A percentile compares a stretch with the other conserved stretches of the same genome.
These are phyloP conservation scores for Trametes villosa DNA, from an alignment of 768 basidiomycete genomes.

Conservation along the genomic window DNA sequence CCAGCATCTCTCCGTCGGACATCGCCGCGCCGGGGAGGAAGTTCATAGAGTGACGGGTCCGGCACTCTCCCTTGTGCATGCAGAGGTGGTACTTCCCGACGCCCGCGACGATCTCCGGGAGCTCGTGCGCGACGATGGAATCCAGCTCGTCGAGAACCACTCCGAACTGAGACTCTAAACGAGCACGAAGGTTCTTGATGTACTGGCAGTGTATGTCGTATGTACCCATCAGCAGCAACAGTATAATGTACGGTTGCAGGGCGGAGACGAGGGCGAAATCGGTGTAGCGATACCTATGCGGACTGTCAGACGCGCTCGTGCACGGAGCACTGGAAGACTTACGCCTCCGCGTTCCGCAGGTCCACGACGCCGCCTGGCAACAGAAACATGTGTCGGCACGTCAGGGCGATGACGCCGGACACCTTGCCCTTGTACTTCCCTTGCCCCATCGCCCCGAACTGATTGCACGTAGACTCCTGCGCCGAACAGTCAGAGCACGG, in stretches of 20 bases:
- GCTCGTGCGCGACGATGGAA: neutral
- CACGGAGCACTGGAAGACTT: neutral
- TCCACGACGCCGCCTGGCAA: conserved; percentile 23
- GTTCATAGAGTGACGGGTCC: too few relatives aligned
- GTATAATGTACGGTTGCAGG: conserved; percentile 13
- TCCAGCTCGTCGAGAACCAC: neutral
- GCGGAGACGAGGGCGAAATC: conserved; percentile 18
- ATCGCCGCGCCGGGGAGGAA: too few relatives aligned
- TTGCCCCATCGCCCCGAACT: conserved; percentile 25
- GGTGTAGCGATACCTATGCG: conserved; percentile 17
- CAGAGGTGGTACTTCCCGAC: too few relatives aligned
- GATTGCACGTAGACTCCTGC: conserved; percentile 20
- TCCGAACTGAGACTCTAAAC: conserved; percentile 14
- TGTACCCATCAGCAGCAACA: conserved; percentile 4
- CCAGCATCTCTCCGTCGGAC: too few relatives aligned
- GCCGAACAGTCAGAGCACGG: neutral
- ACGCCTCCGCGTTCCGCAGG: conserved; percentile 27
- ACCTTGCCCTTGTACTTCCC: conserved; percentile 15
- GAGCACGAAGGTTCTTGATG: conserved; percentile 8
- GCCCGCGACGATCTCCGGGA: conserved; percentile 9
- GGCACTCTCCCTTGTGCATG: too few relatives aligned
- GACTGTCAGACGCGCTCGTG: too few relatives aligned
- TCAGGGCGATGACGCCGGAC: conserved; percentile 20
- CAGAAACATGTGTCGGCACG: conserved; percentile 23
- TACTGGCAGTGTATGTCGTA: conserved; percentile 38